Conservation (phyloP, 192 early-diverging fungal genomes). For the Cetraspora pellucida region DNA sequence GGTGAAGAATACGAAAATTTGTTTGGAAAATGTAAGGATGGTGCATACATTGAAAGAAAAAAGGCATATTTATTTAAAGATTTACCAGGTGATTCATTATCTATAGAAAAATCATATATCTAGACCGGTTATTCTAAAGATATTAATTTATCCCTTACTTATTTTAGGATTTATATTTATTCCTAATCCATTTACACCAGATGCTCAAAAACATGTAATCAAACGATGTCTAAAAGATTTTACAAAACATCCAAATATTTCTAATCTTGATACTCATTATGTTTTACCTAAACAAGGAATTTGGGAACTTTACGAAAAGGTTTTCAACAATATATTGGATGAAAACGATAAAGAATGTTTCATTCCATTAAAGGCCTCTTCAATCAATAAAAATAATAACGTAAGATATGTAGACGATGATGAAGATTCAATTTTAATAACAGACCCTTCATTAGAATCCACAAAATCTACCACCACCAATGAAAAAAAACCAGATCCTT, state of each 20-base stretch:
- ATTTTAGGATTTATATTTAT: constrained; percentile 79
- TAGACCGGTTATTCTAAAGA: too few species aligned
- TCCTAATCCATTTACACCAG: constrained; percentile 71
- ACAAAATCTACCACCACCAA: constrained; percentile 32
- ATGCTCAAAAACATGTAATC: constrained; percentile 70
- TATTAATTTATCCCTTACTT: background rate
- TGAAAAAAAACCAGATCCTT: constrained; percentile 40
- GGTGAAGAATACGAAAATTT: background rate
- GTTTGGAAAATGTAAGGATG: background rate
- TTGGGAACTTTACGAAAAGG: constrained; percentile 58
- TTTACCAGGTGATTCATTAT: constrained; percentile 36
- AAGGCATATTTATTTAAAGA: constrained; percentile 44
- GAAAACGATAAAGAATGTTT: constrained; percentile 36
- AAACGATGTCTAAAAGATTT: constrained; percentile 77
- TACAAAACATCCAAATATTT: constrained; percentile 75
- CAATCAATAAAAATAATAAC: constrained; percentile 32
- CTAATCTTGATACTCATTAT: constrained; percentile 91
- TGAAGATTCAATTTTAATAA: too few species aligned
- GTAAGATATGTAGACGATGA: constrained; percentile 37
- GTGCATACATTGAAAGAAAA: background rate
- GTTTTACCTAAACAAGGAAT: constrained; percentile 60
- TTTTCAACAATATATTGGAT: constrained; percentile 30
- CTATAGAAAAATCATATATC: too few species aligned
- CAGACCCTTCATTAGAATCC: constrained; percentile 17
- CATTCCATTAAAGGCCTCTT: constrained; percentile 38